Evolutionary conservation across 2,329 filamentous ascomycete genomes (phyloP), one percentile per base, ranked within the genome.

Genomic region (Tolypocladium sp.): DNA sequence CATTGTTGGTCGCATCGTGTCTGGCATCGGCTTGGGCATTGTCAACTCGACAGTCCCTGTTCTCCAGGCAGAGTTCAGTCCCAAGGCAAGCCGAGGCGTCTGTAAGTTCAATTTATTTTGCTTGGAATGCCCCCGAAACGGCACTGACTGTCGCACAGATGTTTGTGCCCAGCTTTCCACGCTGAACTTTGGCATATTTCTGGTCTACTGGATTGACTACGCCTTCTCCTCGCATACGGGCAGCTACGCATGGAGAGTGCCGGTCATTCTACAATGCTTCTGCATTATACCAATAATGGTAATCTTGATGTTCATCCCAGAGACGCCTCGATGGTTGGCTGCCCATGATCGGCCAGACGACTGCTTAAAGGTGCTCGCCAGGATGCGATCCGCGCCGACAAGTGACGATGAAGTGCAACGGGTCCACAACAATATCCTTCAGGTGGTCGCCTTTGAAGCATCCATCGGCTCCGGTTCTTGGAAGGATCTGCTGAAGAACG

Each of bases 111-210:
- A 3, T 1, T 12, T 22, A 46, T 15, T 10, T 8, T 13, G 8
- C 20, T 9, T 6, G 15, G 4, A 17, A 13, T 20, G 3, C 25
- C 25, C 2, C 7, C 2, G 17, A 9, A 9, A n/a, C 2, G 25
- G n/a, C 22, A 22, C 53, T 53, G 22, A 60, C 58, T 2, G 8
- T 12, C 56, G 2, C 33, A 15, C 58, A 76, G 68, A 73, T 60
- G 77, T 79, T 57, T 79, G 77, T 59, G 75, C 75, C 20, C 77
- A 79, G 60, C 66, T 80, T 4, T 77, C 76, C 0, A 78, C 77
- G 1, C 71, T 80, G 22, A 80, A 79, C 61, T 73, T 79, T 20
- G 77, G 74, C 2, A 77, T 78, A 56, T 72, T 75, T 56, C 63
- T 79, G 35, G 72, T 74, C 2, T 78, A 78, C 61, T 79, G 77